Base-by-base conservation (phyloP, 441 rosid species). In the Populus trichocarpa region DNA sequence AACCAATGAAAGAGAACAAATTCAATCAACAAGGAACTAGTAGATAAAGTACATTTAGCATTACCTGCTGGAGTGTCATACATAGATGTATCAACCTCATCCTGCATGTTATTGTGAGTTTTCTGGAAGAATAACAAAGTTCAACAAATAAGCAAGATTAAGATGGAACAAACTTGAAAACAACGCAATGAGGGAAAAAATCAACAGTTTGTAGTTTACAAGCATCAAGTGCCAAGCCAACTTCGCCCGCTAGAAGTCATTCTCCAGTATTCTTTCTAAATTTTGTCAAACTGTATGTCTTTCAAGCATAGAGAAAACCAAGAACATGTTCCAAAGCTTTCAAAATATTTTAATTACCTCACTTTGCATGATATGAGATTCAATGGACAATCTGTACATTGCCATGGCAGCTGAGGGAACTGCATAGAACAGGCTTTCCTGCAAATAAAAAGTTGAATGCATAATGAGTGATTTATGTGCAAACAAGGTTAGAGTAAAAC, bases 361-460 rank as follows among this genome's bases (percentile, higher is more conserved):
- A 79, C 84, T 83, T 79, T 85, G 92, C 38, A 81, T 82, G 68
- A 89, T 81, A 86, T 90, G 91, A 83, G 91, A 90, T 84, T 91
- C 98, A 83, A 97, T 94, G 76, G 95, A 94, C 75, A 81, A 86
- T 81, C 92, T 85, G 86, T 97, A 97, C 63, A 85, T 77, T 80
- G 85, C 96, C 91, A 88, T 90, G 81, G 99, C 98, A 78, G 98
- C 92, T 3, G 89, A 82, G 53, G 99, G 96, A 83, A 97, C 87
- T 14, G 94, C 93, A 85, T 95, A 94, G 86, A 95, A 97, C 74
- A 97, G 91, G 88, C 92, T 94, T 85, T 94, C 97, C 99, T 97
- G 98, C 80, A 79, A 75, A 67, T 53, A 84, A 63, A 79, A 76
- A 81, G 30, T 9, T 35, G 38, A 82, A 35, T 42, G 65, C 46